Base-by-base conservation (phyloP, 305 asterid species). In the Withania somnifera region DNA sequence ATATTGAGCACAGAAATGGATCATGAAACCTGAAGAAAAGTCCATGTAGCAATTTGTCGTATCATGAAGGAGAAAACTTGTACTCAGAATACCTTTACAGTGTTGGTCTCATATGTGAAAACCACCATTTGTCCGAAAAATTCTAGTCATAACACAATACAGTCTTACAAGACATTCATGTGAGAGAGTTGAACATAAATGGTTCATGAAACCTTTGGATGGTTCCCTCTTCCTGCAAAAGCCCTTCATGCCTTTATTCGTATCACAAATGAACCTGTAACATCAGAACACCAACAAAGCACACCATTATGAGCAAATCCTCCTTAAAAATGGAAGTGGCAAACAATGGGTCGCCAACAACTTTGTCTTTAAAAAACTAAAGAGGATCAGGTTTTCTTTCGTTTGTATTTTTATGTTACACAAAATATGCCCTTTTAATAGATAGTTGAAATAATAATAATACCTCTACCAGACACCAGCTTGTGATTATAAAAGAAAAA, bases 181-280 rank as follows among this genome's bases (percentile, higher is more conserved):
- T 56, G 22, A 11, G 53, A 54, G 51, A 42, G 40, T 26, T 78
- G 56, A 78, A 40, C 56, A 61, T 47, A 73, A 52, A 80, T 32
- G 3, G 57, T 58, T 47, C 60, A 45, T 19, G 84, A 78, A 79
- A 84, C 85, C 71, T 42, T 82, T 56, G 82, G 69, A 79, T 34
- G 64, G 68, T 42, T 53, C 79, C 36, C 81, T 50, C 53, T 73
- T 36, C 60, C 50, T 9, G 71, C 28, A 47, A 80, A 58, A 78
- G 82, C 57, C 77, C 77, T 28, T 93, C 94, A 95, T 81, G 95
- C 98, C 89, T 95, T 95, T 82, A 95, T 90, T 34, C 97, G 97
- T 77, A 95, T 80, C 82, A 95, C 96, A 42, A 95, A 95, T 30
- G 98, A 95, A 90, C 98, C 98, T 93, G 94, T 82, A 57, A 64